Base-by-base conservation (phyloP, 176 grass and related monocot genomes). In the Poa annua region DNA sequence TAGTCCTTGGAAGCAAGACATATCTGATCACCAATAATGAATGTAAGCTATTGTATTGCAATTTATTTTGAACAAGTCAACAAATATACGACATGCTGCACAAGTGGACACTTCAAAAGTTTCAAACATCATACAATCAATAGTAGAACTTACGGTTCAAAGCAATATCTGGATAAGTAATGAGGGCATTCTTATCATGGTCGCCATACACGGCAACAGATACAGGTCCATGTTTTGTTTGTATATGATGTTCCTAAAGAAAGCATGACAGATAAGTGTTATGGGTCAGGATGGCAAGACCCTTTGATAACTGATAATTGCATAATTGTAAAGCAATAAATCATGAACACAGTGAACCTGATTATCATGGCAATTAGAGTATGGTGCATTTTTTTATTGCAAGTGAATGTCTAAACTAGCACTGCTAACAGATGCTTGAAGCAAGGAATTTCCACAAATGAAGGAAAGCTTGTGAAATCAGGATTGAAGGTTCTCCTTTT, bases 1-100 rank as follows among this genome's bases (percentile, higher is more conserved):
- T 88, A 97, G 77, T 78, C 95, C 95, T 98, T 98, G 92, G 85
- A 95, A 98, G 75, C 95, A 98, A 68, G 92, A 92, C 90, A 95
- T 91, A 93, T 98, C 95, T 98, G 90, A 76, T 79, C n/a, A 88
- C 89, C 19, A 56, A 95, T 75, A 62, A 85, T 55, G 41, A 70
- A 7, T 33, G 39, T 91, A 66, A 74, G 79, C 66, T 19, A 71
- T 2, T 35, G 3, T 56, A 67, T 56, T 45, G 1, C 0, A 20
- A 41, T 59, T 67, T 86, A 29, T 89, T 57, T 67, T 68, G 25
- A 83, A 63, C 59, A 74, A 29, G 7, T 2, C 9, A 56, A 20
- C 21, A 48, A 19, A 74, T 8, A 67, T 35, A 74, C 48, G 13
- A 26, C 2, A 77, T 83, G 15, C 8, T 38, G 12, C 10, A 35